Conservation (phyloP, 78 protist species). For the Dictyostelium capitatum region DNA sequence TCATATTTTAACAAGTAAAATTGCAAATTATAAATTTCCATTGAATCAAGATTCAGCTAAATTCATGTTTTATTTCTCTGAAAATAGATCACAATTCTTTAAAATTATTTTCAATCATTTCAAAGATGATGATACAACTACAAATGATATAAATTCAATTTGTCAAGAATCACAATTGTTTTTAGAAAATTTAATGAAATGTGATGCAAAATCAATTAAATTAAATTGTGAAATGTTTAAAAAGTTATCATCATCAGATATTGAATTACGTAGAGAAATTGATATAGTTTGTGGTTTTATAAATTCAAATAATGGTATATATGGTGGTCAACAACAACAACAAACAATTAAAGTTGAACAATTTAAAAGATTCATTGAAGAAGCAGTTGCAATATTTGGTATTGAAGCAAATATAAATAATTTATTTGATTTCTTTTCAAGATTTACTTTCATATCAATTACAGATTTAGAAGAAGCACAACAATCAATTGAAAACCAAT, state of each 20-base stretch:
- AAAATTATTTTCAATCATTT: not conserved
- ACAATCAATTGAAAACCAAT: not conserved
- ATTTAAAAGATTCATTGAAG: slow-evolving; percentile 11
- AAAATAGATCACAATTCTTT: not conserved
- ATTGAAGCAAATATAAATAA: not conserved
- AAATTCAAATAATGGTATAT: not conserved
- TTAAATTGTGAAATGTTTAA: slow-evolving; percentile 22
- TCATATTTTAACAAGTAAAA: not conserved
- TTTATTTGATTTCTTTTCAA: not conserved
- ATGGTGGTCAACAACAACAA: not conserved
- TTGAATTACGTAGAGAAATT: not conserved
- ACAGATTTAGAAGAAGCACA: not conserved
- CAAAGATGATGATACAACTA: not conserved
- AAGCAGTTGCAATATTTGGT: slow-evolving; percentile 46
- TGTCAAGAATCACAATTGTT: not conserved
- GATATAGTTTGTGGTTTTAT: not conserved
- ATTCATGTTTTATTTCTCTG: not conserved
- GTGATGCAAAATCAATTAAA: not conserved
- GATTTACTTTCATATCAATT: not conserved
- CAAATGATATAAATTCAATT: not conserved
- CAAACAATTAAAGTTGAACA: not conserved
- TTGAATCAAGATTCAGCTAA: not conserved
- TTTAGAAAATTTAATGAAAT: not conserved
- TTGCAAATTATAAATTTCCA: not conserved
- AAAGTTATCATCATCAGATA: not conserved